Evolutionary conservation across 768 basidiomycete genomes (phyloP).

Genomic region (Hortiboletus flavorubellus): DNA sequence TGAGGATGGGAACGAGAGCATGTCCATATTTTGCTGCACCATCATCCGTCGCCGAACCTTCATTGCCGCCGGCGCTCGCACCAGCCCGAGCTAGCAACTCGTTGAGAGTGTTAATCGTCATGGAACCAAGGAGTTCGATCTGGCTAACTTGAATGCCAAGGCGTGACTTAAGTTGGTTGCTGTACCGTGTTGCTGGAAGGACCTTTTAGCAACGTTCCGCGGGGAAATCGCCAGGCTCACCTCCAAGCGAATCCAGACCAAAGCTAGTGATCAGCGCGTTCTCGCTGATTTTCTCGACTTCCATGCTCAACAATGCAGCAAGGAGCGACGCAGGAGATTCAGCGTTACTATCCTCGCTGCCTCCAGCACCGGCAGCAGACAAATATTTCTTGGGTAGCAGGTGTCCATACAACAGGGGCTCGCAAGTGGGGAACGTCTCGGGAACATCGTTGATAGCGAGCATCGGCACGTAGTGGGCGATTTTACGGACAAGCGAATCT

Average conservation of each 20-base stretch:
- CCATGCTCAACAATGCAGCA: not conserved
- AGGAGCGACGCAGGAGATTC: slow-evolving; percentile 28
- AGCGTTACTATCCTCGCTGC: slow-evolving; percentile 6
- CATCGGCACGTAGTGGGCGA: too few species aligned
- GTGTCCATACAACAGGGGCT: slow-evolving; percentile 28
- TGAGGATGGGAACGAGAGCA: slow-evolving; percentile 27
- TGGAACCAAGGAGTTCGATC: too few species aligned
- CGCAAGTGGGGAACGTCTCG: slow-evolving; percentile 24
- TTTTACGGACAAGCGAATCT: too few species aligned
- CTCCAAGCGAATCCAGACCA: slow-evolving; percentile 24
- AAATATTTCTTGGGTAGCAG: slow-evolving; percentile 22
- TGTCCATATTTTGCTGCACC: slow-evolving; percentile 29
- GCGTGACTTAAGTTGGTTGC: slow-evolving; percentile 15
- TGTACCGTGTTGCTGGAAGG: slow-evolving; percentile 27
- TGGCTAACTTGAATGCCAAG: too few species aligned
- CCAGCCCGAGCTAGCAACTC: too few species aligned
- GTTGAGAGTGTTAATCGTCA: too few species aligned
- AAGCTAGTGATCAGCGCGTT: slow-evolving; percentile 31
- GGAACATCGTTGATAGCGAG: slow-evolving; percentile 23
- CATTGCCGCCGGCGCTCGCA: not conserved
- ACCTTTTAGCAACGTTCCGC: not conserved
- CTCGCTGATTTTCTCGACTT: slow-evolving; percentile 26
- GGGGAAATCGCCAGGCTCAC: slow-evolving; percentile 6
- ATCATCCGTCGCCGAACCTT: slow-evolving; percentile 17
- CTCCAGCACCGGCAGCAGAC: slow-evolving; percentile 9